Evolutionary conservation across 2,329 filamentous ascomycete genomes (phyloP).

Genomic region (Aspergillus flavus): DNA sequence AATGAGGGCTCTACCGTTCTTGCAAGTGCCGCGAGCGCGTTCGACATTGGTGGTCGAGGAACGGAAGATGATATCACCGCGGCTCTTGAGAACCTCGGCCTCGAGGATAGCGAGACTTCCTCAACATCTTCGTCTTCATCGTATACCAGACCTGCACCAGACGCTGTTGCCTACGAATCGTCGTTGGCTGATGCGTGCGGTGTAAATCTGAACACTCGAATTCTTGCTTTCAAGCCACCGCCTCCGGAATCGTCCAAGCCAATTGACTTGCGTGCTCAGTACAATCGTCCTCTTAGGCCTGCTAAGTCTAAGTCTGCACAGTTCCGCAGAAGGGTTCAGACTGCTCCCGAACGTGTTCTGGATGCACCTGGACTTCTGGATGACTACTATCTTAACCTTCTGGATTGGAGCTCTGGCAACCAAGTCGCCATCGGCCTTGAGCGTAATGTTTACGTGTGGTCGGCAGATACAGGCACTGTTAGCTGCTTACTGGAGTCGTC

Average conservation of each 20-base stretch:
- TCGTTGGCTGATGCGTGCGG: conserved; percentile 89
- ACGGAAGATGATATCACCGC: conserved; percentile 74
- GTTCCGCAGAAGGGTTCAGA: conserved; percentile 87
- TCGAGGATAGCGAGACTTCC: conserved; percentile 71
- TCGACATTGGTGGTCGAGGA: conserved; percentile 63
- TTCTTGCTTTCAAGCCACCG: conserved; percentile 96
- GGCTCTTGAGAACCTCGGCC: conserved; percentile 76
- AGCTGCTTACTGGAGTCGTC: conserved; percentile 84
- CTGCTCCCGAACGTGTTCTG: conserved; percentile 91
- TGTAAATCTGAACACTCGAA: conserved; percentile 89
- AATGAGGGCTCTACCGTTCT: conserved; percentile 75
- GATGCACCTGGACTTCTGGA: conserved; percentile 95
- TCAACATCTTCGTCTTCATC: conserved; percentile 57
- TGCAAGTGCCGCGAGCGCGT: conserved; percentile 70
- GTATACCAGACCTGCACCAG: conserved; percentile 79
- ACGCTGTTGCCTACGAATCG: conserved; percentile 87
- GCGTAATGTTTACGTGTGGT: conserved; percentile 98
- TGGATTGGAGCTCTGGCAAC: conserved; percentile 97
- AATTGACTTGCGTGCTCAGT: conserved; percentile 94
- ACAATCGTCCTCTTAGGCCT: conserved; percentile 92
- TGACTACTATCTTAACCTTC: conserved; percentile 97
- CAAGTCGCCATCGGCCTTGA: conserved; percentile 97
- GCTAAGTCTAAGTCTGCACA: conserved; percentile 74
- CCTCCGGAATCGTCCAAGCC: conserved; percentile 98
- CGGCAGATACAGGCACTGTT: conserved; percentile 88